Conservation (phyloP, 805 yeast species). For the Cephaloascus albidus region DNA sequence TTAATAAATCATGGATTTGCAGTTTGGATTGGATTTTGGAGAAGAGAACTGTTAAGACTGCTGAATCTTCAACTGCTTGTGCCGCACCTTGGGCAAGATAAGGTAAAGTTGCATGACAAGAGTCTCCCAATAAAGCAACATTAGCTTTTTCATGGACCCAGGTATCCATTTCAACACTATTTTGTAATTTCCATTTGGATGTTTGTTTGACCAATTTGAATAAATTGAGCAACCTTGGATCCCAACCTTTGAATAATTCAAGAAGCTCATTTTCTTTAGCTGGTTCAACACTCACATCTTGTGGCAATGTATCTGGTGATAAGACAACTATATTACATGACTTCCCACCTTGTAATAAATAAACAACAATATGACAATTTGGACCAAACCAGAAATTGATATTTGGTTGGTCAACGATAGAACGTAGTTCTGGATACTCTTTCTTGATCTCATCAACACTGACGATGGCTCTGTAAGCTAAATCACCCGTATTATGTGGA, state of each 20-base stretch:
- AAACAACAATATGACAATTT: constrained; percentile 16
- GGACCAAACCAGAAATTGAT: constrained; percentile 23
- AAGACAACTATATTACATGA: constrained; percentile 17
- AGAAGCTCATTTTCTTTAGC: constrained; percentile 14
- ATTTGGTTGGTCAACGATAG: constrained; percentile 11
- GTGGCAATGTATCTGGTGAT: constrained; percentile 17
- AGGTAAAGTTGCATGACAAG: constrained; percentile 25
- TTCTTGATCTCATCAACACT: constrained; percentile 9
- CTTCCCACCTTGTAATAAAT: constrained; percentile 15
- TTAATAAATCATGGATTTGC: constrained; percentile 10
- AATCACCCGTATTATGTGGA: constrained; percentile 17
- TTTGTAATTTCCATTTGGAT: constrained; percentile 17
- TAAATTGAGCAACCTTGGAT: constrained; percentile 12
- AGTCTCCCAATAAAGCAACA: constrained; percentile 21
- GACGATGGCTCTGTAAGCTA: constrained; percentile 16
- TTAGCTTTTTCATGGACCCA: constrained; percentile 18
- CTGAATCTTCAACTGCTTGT: constrained; percentile 23
- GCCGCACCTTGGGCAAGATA: constrained; percentile 23
- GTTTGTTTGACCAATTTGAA: constrained; percentile 11
- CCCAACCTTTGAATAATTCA: constrained; percentile 15
- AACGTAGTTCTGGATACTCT: constrained; percentile 9
- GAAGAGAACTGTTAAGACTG: constrained; percentile 14
- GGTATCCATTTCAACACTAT: constrained; percentile 11
- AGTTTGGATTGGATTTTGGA: constrained; percentile 7
- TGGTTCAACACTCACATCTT: constrained; percentile 8